Conservation (phyloP, 305 asterid species). For the Fraxinus floribunda region DNA sequence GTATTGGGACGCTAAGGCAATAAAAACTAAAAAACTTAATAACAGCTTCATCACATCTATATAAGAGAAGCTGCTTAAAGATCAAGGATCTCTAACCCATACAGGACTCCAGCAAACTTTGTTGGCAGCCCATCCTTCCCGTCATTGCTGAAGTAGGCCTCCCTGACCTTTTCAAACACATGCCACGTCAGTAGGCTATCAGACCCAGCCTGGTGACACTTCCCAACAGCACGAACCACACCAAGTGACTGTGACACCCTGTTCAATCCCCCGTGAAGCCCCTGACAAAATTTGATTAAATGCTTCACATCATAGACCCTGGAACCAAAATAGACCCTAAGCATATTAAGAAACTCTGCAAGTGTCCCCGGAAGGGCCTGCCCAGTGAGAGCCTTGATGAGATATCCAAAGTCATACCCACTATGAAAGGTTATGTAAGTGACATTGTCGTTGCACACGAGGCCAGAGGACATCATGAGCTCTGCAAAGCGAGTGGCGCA, state of each 20-base stretch:
- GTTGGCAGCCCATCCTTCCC: slow-evolving; percentile 35
- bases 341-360: slow-evolving; percentile 47
- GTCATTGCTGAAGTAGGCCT: slow-evolving; percentile 43
- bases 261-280: slow-evolving; percentile 77
- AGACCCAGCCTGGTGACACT: slow-evolving; percentile 85
- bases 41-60: slow-evolving; percentile 33
- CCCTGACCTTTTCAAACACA: slow-evolving; percentile 58
- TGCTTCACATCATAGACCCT: slow-evolving; percentile 78
- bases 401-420: slow-evolving; percentile 78
- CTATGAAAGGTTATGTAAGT: slow-evolving; percentile 72
- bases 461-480: slow-evolving; percentile 70
- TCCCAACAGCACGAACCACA: slow-evolving; percentile 59
- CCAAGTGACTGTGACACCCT: slow-evolving; percentile 56
- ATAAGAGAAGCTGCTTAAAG: slow-evolving; percentile 30
- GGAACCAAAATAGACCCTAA: slow-evolving; percentile 54
- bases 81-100: slow-evolving; percentile 65
- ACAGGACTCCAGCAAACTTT: slow-evolving; percentile 68
- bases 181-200: slow-evolving; percentile 86
- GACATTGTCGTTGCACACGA: slow-evolving; percentile 58
- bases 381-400: slow-evolving; percentile 70
- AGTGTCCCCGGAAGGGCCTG: slow-evolving; percentile 49
- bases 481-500: slow-evolving; percentile 51
- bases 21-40: slow-evolving; percentile 16
- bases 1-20: slow-evolving; percentile 25
- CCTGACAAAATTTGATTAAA: slow-evolving; percentile 61